Evolutionary conservation across 345 rosid genomes (phyloP).

Genomic region (Physaria fendleri): DNA sequence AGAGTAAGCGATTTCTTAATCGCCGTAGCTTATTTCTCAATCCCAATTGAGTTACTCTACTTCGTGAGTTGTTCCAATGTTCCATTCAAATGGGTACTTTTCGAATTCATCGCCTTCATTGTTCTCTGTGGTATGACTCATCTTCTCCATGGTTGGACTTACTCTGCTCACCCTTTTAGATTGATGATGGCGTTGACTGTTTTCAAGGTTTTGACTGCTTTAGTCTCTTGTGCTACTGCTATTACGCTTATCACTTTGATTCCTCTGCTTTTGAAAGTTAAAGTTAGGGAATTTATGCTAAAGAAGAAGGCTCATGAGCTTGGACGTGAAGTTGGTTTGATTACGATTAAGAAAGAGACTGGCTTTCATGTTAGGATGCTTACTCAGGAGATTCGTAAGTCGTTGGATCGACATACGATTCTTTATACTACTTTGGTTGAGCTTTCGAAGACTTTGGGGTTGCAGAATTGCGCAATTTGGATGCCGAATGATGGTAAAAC

Average conservation of each 20-base stretch:
- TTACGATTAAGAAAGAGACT: slow-evolving; percentile 82
- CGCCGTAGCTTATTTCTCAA: slow-evolving; percentile 91
- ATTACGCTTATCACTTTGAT: slow-evolving; percentile 82
- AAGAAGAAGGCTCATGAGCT: slow-evolving; percentile 88
- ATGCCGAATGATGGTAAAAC: slow-evolving; percentile 65
- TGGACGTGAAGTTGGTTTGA: slow-evolving; percentile 87
- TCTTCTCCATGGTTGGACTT: slow-evolving; percentile 91
- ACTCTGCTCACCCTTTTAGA: slow-evolving; percentile 71
- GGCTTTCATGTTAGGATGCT: slow-evolving; percentile 89
- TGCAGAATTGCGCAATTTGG: slow-evolving; percentile 95
- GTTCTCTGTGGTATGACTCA: slow-evolving; percentile 98
- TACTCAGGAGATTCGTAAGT: slow-evolving; percentile 89
- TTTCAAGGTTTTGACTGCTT: slow-evolving; percentile 85
- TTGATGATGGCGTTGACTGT: slow-evolving; percentile 86
- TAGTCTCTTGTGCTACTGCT: slow-evolving; percentile 94
- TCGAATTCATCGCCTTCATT: slow-evolving; percentile 91
- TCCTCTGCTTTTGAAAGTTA: slow-evolving; percentile 89
- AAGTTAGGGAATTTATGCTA: slow-evolving; percentile 87
- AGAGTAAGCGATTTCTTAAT: slow-evolving; percentile 89
- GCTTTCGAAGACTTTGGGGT: slow-evolving; percentile 73
- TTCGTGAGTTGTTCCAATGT: slow-evolving; percentile 90
- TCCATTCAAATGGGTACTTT: slow-evolving; percentile 97
- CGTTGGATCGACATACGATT: slow-evolving; percentile 78
- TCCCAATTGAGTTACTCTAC: slow-evolving; percentile 89
- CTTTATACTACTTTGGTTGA: slow-evolving; percentile 85